phyloP scores from a whole-genome alignment of 352 stramenopile species.

The Blastocystis sp. region DNA sequence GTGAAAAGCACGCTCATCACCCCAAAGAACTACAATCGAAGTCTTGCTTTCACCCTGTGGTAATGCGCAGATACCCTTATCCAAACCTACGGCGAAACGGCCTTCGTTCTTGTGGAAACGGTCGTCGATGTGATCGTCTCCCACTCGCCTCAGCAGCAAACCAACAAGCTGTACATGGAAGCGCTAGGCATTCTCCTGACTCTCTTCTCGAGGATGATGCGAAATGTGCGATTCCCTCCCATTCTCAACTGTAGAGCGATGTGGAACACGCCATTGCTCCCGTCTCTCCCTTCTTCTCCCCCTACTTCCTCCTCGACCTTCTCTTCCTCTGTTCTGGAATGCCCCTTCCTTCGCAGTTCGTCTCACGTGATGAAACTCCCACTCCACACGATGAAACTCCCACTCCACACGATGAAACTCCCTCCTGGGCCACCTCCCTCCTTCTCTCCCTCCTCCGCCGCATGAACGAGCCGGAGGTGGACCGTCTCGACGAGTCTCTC shows the following conservation, averaged over 20 bases:
- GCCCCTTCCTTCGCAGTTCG: background rate
- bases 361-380: background rate
- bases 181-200: constrained; percentile 26
- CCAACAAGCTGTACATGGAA: constrained; percentile 59
- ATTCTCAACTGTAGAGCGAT: constrained; percentile 1
- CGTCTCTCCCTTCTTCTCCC: constrained; percentile 37
- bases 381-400: background rate
- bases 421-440: constrained; percentile 4
- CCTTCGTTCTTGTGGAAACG: constrained; percentile 37
- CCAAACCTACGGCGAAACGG: constrained; percentile 27
- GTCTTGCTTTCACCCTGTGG: background rate
- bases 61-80: constrained; percentile 33
- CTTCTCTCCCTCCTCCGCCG: constrained; percentile 11
- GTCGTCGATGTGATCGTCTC: constrained; percentile 53
- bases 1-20: background rate
- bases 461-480: constrained; percentile 1
- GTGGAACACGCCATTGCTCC: constrained; percentile 43
- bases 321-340: constrained; percentile 60
- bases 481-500: background rate
- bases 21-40: constrained; percentile 5
- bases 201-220: constrained; percentile 35
- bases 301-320: constrained; percentile 45
- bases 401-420: background rate
- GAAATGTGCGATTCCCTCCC: background rate
- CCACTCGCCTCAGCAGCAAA: constrained; percentile 54